phyloP scores from a whole-genome alignment of 805 yeast species.

The Metschnikowia chrysomelidarum region DNA sequence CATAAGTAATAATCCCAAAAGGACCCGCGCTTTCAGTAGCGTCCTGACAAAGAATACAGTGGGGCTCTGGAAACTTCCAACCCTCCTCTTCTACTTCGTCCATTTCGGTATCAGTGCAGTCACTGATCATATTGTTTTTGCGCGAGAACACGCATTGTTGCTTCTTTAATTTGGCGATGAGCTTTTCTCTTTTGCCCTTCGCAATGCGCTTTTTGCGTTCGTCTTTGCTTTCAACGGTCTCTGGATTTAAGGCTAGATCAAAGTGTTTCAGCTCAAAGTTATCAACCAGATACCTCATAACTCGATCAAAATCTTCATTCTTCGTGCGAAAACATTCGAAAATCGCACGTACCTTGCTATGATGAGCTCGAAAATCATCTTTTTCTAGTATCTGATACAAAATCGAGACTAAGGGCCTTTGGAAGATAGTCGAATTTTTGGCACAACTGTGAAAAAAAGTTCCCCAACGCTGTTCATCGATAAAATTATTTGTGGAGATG shows the following conservation, averaged over 20 bases:
- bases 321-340: constrained; percentile 34
- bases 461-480: constrained; percentile 31
- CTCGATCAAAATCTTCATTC: constrained; percentile 22
- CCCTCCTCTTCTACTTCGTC: constrained; percentile 35
- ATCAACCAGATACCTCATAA: constrained; percentile 20
- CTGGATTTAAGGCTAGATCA: constrained; percentile 16
- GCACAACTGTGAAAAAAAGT: constrained; percentile 29
- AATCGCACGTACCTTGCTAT: constrained; percentile 57
- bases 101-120: constrained; percentile 43
- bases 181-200: constrained; percentile 61
- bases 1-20: constrained; percentile 70
- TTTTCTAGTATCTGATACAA: constrained; percentile 38
- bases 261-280: constrained; percentile 26
- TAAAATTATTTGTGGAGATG: constrained; percentile 34
- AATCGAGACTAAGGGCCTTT: constrained; percentile 37
- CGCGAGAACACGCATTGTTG: constrained; percentile 78
- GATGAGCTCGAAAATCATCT: constrained; percentile 43
- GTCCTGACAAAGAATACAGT: constrained; percentile 82
- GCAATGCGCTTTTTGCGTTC: constrained; percentile 69
- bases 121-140: constrained; percentile 37
- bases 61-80: constrained; percentile 72
- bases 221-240: constrained; percentile 34
- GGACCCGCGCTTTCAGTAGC: constrained; percentile 62
- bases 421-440: constrained; percentile 23
- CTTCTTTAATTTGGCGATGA: constrained; percentile 74